phyloP scores from a whole-genome alignment of 495 filamentous ascomycete genomes.

The Beverwykella pulmonaria region DNA sequence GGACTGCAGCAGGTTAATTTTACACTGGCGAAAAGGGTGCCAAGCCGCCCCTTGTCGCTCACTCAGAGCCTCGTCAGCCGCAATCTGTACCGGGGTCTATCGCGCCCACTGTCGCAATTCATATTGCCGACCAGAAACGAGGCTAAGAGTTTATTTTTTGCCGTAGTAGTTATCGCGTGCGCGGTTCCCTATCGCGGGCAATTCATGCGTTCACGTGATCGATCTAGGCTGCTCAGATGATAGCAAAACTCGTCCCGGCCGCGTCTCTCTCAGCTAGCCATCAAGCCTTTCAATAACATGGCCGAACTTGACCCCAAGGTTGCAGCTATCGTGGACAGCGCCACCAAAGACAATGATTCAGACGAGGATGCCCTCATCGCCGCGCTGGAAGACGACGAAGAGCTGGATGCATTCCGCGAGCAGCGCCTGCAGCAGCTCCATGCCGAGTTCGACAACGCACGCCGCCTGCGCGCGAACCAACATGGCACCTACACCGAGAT shows the following conservation, averaged over 20 bases:
- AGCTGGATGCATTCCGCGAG: slow-evolving; percentile 66
- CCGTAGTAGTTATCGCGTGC: background rate
- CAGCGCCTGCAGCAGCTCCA: slow-evolving; percentile 72
- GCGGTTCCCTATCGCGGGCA: background rate
- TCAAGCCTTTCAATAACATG: slow-evolving; percentile 5
- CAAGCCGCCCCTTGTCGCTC: slow-evolving; percentile 19
- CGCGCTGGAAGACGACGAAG: slow-evolving; percentile 63
- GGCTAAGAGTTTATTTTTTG: background rate
- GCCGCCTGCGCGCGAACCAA: slow-evolving; percentile 44
- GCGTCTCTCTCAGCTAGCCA: slow-evolving; percentile 5
- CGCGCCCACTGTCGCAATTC: background rate
- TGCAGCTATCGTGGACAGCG: slow-evolving; percentile 51
- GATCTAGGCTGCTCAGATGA: too few relatives aligned
- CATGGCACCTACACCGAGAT: slow-evolving; percentile 61
- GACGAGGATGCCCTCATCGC: slow-evolving; percentile 73
- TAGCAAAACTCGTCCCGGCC: background rate
- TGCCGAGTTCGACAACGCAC: slow-evolving; percentile 58
- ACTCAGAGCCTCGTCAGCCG: slow-evolving; percentile 16
- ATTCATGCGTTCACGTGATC: background rate
- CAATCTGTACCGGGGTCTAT: background rate
- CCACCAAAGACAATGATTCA: slow-evolving; percentile 41
- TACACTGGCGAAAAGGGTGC: slow-evolving; percentile 14
- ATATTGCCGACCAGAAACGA: background rate
- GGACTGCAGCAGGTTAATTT: slow-evolving; percentile 18
- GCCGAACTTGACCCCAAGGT: slow-evolving; percentile 51